Base-by-base conservation (phyloP, 805 yeast species). In the Candida sphagnicola region DNA sequence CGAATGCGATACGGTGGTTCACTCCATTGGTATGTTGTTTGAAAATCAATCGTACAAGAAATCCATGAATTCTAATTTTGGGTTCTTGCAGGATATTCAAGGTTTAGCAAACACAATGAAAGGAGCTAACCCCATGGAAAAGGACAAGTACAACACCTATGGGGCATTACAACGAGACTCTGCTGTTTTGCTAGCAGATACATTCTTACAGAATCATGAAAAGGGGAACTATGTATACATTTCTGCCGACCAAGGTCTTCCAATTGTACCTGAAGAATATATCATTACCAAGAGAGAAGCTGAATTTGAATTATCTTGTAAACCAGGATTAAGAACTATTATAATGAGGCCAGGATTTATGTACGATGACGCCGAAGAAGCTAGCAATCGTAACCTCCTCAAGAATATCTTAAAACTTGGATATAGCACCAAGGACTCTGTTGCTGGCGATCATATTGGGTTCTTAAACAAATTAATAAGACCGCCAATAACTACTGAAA, bases 291-390 rank as follows among this genome's bases (percentile, higher is more conserved):
- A 89, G 51, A 65, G 96, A 48, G 78, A 72, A 42, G 91, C 96
- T 0, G 97, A 89, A 55, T 57, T 58, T 17, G 82, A 77, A 47
- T 57, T 78, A 15, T 56, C 67, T 18, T 62, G 75, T 15, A 62
- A 67, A n/a, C 54, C 59, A 2, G 55, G 55, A 1, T 62, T 85
- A 17, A 71, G 91, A 40, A 65, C 83, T 0, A 77, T 89, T 2
- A 56, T 84, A 12, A 45, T 85, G 60, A 71, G 96, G 43, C 96
- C 96, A 0, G 95, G 95, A 0, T 78, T 88, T 49, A 80, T 89
- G 89, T 84, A 65, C 51, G 95, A 86, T 53, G 77, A 69, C 14
- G 33, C 39, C 16, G 49, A 46, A 26, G 52, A 51, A 31, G 49
- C 53, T 23, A 63, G 62, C 34, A 49, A 49, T 59, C 18, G 86